A percentile compares a stretch with the other conserved stretches of the same genome.
Conservation (phyloP, 805 yeast species). For the Grigorovia transvaalensis region DNA sequence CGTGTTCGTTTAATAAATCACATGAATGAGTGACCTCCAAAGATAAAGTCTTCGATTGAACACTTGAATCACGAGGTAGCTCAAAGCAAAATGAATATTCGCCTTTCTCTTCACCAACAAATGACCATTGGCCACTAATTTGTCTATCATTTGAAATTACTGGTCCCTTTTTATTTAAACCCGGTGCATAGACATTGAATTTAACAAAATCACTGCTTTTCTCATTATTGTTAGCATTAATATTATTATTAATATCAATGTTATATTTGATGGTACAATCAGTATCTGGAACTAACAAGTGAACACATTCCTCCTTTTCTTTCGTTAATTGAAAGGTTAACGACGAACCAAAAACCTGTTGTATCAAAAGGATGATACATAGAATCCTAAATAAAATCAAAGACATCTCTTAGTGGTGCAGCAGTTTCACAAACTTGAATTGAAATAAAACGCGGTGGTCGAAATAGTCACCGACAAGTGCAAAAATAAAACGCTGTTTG, state of each 20-base stretch:
- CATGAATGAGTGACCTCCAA: slow-evolving; percentile 48
- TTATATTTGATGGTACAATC: slow-evolving; percentile 44
- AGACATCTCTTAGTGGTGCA: not conserved
- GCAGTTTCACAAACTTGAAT: too few species aligned
- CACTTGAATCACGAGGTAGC: slow-evolving; percentile 59
- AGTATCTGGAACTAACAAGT: slow-evolving; percentile 38
- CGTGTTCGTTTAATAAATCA: not conserved
- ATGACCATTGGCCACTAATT: slow-evolving; percentile 71
- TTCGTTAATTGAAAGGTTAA: slow-evolving; percentile 20
- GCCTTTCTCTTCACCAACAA: slow-evolving; percentile 55
- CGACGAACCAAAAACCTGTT: slow-evolving; percentile 10
- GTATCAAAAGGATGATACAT: not conserved
- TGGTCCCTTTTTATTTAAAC: slow-evolving; percentile 15
- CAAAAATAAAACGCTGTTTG: not conserved
- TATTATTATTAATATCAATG: slow-evolving; percentile 24
- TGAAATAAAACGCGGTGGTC: too few species aligned
- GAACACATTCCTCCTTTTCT: slow-evolving; percentile 20
- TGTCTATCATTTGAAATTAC: slow-evolving; percentile 46
- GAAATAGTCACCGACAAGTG: too few species aligned
- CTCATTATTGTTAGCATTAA: slow-evolving; percentile 12
- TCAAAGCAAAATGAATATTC: slow-evolving; percentile 84
- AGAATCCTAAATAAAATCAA: not conserved
- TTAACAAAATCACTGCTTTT: slow-evolving; percentile 12
- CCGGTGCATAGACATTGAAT: slow-evolving; percentile 27
- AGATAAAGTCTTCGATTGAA: slow-evolving; percentile 74